Base-by-base conservation (phyloP, 2,329 filamentous ascomycete genomes). In the Emmonsiellopsis sp. region DNA sequence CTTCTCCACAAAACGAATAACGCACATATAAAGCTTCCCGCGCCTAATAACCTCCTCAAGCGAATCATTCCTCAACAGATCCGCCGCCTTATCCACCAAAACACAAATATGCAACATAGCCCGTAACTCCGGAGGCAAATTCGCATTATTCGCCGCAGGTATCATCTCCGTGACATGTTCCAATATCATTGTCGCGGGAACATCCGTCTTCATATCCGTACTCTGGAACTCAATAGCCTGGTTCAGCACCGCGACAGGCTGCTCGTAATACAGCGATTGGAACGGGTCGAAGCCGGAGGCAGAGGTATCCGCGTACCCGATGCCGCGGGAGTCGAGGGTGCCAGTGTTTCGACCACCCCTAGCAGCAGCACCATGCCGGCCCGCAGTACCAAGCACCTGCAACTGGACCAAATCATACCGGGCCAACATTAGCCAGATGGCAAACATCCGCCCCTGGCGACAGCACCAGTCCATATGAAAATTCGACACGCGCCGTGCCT, bases 51-150 rank as follows among this genome's bases (percentile, higher is more conserved):
- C 60, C 50, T 76, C 68, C 20, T 68, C 65, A 9, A 75, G 54
- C 7, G 69, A 70, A 53, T 73, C 72, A 56, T 73, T 73, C 9
- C 69, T 62, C 7, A 76, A 57, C 2, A 75, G 60, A 20, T 74
- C 67, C 1, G 67, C 67, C 11, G 64, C 63, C 37, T 66, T 67
- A 37, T 70, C 65, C 8, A 73, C 58, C 8, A 74, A 54, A 31
- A 67, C 66, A 53, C 67, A 69, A 7, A 68, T 55, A 9, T 63
- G 56, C 7, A 75, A 61, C 60, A 74, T 67, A 2, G 64, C 60
- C 41, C 57, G 42, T 1, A 73, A 50, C 5, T 57, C 59, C 5
- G 49, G 44, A 2, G 68, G 64, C 15, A 70, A 65, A 15, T 65
- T 58, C 34, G 54, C 40, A 54, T 48, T 58, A 5, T 13, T 16